These are phyloP conservation scores for Argentina anserina DNA, from an alignment of 306 rosid genomes.

Conservation along the genomic window DNA sequence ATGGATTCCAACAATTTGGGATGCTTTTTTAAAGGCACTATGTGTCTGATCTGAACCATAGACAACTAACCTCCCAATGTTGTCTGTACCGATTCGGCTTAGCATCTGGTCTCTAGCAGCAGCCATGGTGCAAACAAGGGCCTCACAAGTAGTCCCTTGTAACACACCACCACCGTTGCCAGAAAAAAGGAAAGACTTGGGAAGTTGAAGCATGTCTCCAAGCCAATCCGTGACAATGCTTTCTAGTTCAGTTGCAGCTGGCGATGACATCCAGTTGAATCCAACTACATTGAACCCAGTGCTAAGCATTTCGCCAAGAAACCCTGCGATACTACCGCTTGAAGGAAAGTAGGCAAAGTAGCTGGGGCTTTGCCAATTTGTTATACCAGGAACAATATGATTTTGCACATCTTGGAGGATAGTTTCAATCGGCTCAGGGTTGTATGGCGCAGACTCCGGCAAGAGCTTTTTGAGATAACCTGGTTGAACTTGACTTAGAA, in stretches of 20 bases:
- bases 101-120: slow-evolving; percentile 39
- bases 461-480: slow-evolving; percentile 24
- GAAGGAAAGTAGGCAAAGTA: slow-evolving; percentile 32
- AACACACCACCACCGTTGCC: slow-evolving; percentile 40
- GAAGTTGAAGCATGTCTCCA: slow-evolving; percentile 36
- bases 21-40: slow-evolving; percentile 26
- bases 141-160: slow-evolving; percentile 42
- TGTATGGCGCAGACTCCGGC: slow-evolving; percentile 26
- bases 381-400: slow-evolving; percentile 35
- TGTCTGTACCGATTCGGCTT: slow-evolving; percentile 9
- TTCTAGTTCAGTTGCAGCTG: slow-evolving; percentile 47
- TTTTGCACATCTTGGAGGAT: slow-evolving; percentile 32
- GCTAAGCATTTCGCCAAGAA: slow-evolving; percentile 38
- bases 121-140: slow-evolving; percentile 30
- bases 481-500: slow-evolving; percentile 38
- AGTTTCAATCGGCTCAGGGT: slow-evolving; percentile 35
- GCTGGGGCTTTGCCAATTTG: slow-evolving; percentile 44
- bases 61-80: slow-evolving; percentile 24
- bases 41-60: slow-evolving; percentile 49
- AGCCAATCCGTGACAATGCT: slow-evolving; percentile 43
- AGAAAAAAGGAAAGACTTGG: slow-evolving; percentile 29
- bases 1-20: slow-evolving; percentile 29
- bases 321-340: slow-evolving; percentile 18
- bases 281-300: slow-evolving; percentile 35
- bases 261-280: slow-evolving; percentile 45